These are phyloP conservation scores for Stagonosporopsis tanaceti DNA, from an alignment of 2,329 filamentous ascomycete species.

Conservation along the genomic window DNA sequence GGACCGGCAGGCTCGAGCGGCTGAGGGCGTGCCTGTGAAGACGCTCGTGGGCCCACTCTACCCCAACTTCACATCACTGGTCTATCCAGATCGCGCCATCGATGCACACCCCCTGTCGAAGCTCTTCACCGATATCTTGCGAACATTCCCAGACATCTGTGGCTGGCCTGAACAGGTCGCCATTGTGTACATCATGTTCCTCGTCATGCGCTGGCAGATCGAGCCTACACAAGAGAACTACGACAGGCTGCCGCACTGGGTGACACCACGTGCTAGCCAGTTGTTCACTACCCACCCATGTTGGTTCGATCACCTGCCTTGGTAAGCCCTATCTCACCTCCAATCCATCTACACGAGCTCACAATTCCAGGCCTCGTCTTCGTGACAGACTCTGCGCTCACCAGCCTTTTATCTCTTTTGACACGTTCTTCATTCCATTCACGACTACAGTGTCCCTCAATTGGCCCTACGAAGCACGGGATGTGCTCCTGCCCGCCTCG, in stretches of 20 bases:
- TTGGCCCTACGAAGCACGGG: slow-evolving; percentile 81
- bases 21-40: slow-evolving; percentile 68
- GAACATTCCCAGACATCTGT: slow-evolving; percentile 81
- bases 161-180: slow-evolving; percentile 84
- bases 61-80: slow-evolving; percentile 78
- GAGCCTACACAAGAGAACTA: slow-evolving; percentile 81
- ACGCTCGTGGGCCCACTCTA: slow-evolving; percentile 79
- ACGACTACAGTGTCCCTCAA: slow-evolving; percentile 79
- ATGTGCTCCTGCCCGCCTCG: slow-evolving; percentile 67
- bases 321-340: slow-evolving; percentile 49
- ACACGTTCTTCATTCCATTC: slow-evolving; percentile 84
- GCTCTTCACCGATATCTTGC: slow-evolving; percentile 83
- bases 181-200: slow-evolving; percentile 85
- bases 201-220: slow-evolving; percentile 83
- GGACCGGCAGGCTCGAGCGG: slow-evolving; percentile 71
- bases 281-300: slow-evolving; percentile 73
- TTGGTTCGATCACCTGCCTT: slow-evolving; percentile 86
- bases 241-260: slow-evolving; percentile 77
- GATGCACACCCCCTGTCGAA: slow-evolving; percentile 81
- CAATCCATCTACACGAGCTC: slow-evolving; percentile 15
- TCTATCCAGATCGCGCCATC: slow-evolving; percentile 71
- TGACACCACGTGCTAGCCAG: slow-evolving; percentile 72
- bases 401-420: slow-evolving; percentile 70
- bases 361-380: slow-evolving; percentile 66
- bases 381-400: slow-evolving; percentile 69